Base-by-base conservation (phyloP, 768 basidiomycete species). In the Mycena epipterygia region DNA sequence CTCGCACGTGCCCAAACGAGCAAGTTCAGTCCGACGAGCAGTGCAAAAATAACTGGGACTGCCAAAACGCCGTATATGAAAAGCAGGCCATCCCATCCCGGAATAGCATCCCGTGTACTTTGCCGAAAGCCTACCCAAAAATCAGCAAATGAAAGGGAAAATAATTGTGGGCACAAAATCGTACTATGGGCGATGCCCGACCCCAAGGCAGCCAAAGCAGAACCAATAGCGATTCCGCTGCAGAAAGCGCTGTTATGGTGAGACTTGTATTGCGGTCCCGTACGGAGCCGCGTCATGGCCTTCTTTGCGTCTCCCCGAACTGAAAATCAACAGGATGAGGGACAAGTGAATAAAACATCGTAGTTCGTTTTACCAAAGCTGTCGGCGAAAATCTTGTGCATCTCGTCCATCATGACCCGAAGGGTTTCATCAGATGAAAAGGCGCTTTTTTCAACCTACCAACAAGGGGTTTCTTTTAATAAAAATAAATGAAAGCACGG, bases 1-100 rank as follows among this genome's bases (percentile, higher is more conserved):
- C 93, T 86, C 6, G 90, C 84, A 3, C 82, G 80, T 0, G 89
- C 85, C 93, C 95, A 99, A 0, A 91, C 93, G 25, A 91, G 74
- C 5, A 99, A 73, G 78, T 99, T 98, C 27, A 93, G 67, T 29
- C 95, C 93, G 55, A 99, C 88, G 0, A 98, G 82, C 32, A 95
- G 71, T 1, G 90, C 84, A 75, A 98, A 93, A 7, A 97, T 70
- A 11, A 91, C 84, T 0, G 96, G 96, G 3, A 98, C 79, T 41
- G 90, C 81, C 30, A 97, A 79, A 6, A 91, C 85, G 0, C 89
- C 92, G 76, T 97, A 99, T 29, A 97, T 82, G 73, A 90, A 92
- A 33, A 99, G 82, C 16, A 99, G 79, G 2, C 88, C 90, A 57
- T 87, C 86, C 92, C 93, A 95, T 17, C 87, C 89, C 1, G 90